A percentile compares a stretch with the other conserved stretches of the same genome.
Evolutionary conservation across 2,329 filamentous ascomycete genomes (phyloP).

Genomic region (Thielaviopsis populi): DNA sequence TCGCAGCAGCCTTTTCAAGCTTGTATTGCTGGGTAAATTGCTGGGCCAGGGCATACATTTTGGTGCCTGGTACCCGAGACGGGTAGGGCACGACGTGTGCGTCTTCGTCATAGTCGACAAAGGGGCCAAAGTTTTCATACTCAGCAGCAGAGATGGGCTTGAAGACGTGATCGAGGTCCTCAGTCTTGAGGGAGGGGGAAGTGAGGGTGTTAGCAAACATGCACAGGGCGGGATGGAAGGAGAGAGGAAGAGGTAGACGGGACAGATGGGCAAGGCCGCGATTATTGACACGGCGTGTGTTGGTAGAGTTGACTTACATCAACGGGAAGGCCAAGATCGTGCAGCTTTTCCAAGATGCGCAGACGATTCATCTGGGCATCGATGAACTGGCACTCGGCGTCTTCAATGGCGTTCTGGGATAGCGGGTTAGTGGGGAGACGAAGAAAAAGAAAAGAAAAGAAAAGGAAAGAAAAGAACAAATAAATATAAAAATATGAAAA

Average conservation of each 20-base stretch:
- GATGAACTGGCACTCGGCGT: slow-evolving; percentile 29
- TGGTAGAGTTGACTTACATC: slow-evolving; percentile 30
- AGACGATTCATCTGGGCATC: slow-evolving; percentile 33
- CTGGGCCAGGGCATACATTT: slow-evolving; percentile 28
- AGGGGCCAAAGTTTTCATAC: slow-evolving; percentile 31
- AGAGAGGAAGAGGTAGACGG: neutral
- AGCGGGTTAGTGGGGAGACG: neutral
- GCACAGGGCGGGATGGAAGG: neutral
- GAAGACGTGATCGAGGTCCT: slow-evolving; percentile 32
- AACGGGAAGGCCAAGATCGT: slow-evolving; percentile 30
- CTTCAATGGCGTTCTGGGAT: slow-evolving; percentile 26
- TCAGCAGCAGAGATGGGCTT: slow-evolving; percentile 32
- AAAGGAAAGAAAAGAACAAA: neutral
- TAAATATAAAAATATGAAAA: neutral
- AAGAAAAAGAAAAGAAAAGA: neutral
- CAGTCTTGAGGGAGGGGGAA: slow-evolving; percentile 23
- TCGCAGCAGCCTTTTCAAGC: slow-evolving; percentile 24
- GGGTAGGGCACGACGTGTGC: slow-evolving; percentile 33
- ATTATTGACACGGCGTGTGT: neutral
- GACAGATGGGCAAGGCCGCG: neutral
- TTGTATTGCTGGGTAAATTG: slow-evolving; percentile 23
- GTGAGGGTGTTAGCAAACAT: slow-evolving; percentile 9
- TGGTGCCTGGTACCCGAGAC: slow-evolving; percentile 29
- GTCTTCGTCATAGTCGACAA: slow-evolving; percentile 26
- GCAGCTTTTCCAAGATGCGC: slow-evolving; percentile 31